Conservation (phyloP, 148 eudicot genomes). For the Arctostaphylos glauca region DNA sequence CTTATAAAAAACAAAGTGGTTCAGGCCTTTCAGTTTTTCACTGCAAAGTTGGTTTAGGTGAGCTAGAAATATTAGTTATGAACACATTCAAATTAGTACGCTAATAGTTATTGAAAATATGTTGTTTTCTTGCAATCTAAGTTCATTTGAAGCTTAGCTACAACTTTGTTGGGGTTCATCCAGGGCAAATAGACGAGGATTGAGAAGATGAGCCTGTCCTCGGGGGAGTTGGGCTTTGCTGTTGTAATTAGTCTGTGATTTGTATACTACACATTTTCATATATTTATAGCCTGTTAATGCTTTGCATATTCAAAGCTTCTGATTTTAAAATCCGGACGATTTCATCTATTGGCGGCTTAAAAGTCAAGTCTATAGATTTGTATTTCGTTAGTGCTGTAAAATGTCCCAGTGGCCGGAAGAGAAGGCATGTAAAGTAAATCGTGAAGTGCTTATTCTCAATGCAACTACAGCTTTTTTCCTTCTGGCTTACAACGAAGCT, state of each 20-base stretch:
- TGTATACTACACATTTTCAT: neutral
- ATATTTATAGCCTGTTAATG: slow-evolving; percentile 4
- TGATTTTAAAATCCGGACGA: neutral
- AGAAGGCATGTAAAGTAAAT: neutral
- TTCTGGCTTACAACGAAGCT: neutral
- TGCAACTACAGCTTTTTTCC: neutral
- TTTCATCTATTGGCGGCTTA: neutral
- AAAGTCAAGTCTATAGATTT: neutral
- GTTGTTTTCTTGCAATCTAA: neutral
- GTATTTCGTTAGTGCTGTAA: neutral
- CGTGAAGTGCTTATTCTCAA: neutral
- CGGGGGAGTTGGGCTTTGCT: slow-evolving; percentile 16
- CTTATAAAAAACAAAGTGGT: neutral
- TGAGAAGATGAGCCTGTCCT: slow-evolving; percentile 14
- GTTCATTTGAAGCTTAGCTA: neutral
- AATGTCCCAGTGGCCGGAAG: neutral
- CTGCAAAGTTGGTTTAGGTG: neutral
- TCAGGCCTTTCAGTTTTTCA: neutral
- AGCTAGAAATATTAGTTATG: neutral
- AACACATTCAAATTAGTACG: neutral
- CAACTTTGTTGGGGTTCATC: neutral
- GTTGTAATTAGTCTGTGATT: slow-evolving; percentile 11
- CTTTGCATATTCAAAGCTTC: neutral
- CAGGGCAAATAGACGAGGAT: slow-evolving; percentile 25
- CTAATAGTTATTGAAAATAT: neutral